A percentile compares a stretch with the other conserved stretches of the same genome.
phyloP scores from a whole-genome alignment of 2,329 filamentous ascomycete genomes.

The Thermomyces lanuginosus region DNA sequence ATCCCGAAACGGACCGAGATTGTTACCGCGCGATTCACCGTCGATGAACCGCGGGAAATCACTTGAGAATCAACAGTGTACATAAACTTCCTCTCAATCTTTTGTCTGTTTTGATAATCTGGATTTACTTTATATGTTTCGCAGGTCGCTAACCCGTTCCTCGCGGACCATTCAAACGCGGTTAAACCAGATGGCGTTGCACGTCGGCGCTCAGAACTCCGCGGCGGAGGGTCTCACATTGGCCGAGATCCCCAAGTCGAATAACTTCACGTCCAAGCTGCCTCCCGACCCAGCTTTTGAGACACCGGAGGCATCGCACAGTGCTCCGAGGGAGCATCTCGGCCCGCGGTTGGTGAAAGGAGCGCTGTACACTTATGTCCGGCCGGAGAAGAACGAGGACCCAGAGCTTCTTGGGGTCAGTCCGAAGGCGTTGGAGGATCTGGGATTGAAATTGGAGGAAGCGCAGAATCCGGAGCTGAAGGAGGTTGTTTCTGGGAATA shows the following conservation, averaged over 20 bases:
- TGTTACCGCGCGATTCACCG: too few species aligned
- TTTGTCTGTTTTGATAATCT: too few species aligned
- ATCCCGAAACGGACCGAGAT: too few species aligned
- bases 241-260: conserved; percentile 45
- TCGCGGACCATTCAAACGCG: conserved; percentile 13
- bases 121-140: conserved; percentile 16
- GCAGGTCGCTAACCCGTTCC: conserved; percentile 7
- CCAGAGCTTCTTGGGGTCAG: conserved; percentile 73
- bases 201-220: conserved; percentile 17
- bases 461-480: conserved; percentile 58
- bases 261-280: conserved; percentile 47
- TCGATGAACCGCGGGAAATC: too few species aligned
- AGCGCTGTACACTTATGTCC: conserved; percentile 79
- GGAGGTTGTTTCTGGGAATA: conserved; percentile 64
- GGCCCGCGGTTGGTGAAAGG: conserved; percentile 68
- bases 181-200: conserved; percentile 31
- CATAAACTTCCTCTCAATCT: too few species aligned
- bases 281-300: conserved; percentile 64
- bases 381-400: conserved; percentile 54
- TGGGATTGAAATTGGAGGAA: conserved; percentile 58
- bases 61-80: too few species aligned
- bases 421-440: conserved; percentile 56
- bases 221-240: conserved; percentile 20
- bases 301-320: conserved; percentile 66
- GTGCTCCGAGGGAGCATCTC: conserved; percentile 59